A percentile compares a stretch with the other conserved stretches of the same genome.
Conservation (phyloP, 345 rosid genomes). For the Eucalyptus cloeziana region DNA sequence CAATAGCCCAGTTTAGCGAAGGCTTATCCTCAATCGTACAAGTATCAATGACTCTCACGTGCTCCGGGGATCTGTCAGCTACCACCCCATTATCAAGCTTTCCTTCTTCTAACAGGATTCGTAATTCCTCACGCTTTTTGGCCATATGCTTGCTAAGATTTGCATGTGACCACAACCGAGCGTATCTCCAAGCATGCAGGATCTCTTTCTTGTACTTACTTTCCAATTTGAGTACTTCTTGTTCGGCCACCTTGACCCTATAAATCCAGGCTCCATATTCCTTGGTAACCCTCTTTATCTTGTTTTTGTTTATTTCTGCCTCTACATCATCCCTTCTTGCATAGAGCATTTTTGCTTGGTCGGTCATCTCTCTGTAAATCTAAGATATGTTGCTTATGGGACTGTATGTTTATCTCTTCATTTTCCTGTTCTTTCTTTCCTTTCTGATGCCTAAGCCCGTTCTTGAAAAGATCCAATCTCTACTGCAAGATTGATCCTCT, state of each 20-base stretch:
- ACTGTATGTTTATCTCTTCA: too few species aligned
- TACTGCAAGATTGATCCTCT: too few species aligned
- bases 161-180: not conserved
- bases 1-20: not conserved
- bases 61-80: slow-evolving; percentile 3
- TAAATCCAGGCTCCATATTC: not conserved
- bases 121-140: not conserved
- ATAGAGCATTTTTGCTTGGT: not conserved
- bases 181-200: not conserved
- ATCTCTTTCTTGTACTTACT: not conserved
- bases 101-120: not conserved
- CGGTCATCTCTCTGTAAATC: not conserved
- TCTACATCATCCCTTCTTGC: not conserved
- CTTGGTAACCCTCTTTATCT: not conserved
- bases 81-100: not conserved
- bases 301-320: not conserved
- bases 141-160: not conserved
- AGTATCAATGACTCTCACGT: not conserved
- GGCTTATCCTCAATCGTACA: not conserved
- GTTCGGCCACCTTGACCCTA: not conserved
- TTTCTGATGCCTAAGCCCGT: too few species aligned
- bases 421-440: too few species aligned
- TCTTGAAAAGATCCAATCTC: too few species aligned
- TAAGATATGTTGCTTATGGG: too few species aligned
- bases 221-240: not conserved